phyloP scores from a whole-genome alignment of 2,329 filamentous ascomycete species.

The Hymenoscyphus infarciens region DNA sequence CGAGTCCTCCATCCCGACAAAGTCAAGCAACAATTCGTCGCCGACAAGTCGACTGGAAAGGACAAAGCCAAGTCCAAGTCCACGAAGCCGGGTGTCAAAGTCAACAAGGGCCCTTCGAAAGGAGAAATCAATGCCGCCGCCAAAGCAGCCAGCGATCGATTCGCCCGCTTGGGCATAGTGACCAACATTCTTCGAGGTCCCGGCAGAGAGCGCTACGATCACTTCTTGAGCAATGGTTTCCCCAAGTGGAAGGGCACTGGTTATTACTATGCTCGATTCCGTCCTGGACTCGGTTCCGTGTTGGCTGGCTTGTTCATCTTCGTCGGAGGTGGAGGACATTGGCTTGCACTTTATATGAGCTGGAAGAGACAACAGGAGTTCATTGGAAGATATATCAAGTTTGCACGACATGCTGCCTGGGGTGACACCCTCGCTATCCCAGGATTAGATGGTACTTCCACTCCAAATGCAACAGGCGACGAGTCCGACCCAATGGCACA shows the following conservation, averaged over 20 bases:
- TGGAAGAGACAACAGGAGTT: constrained; percentile 92
- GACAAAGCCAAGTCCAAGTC: constrained; percentile 42
- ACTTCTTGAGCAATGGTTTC: constrained; percentile 91
- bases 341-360: constrained; percentile 76
- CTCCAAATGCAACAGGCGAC: constrained; percentile 44
- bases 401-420: constrained; percentile 86
- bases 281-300: constrained; percentile 84
- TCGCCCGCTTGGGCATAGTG: constrained; percentile 80
- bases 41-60: constrained; percentile 57
- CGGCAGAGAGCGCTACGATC: constrained; percentile 83
- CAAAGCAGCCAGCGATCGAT: constrained; percentile 78
- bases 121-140: constrained; percentile 73
- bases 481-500: constrained; percentile 46
- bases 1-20: constrained; percentile 89
- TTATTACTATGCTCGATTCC: constrained; percentile 95
- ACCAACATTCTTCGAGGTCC: constrained; percentile 80
- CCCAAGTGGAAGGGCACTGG: constrained; percentile 95
- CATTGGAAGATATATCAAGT: constrained; percentile 84
- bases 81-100: constrained; percentile 59
- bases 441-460: constrained; percentile 52
- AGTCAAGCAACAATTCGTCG: constrained; percentile 77
- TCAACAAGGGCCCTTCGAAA: constrained; percentile 67
- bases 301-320: constrained; percentile 76
- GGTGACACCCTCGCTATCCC: constrained; percentile 76
- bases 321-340: constrained; percentile 82